Base-by-base conservation (phyloP, 202 grass and related monocot genomes). In the Zizania palustris region DNA sequence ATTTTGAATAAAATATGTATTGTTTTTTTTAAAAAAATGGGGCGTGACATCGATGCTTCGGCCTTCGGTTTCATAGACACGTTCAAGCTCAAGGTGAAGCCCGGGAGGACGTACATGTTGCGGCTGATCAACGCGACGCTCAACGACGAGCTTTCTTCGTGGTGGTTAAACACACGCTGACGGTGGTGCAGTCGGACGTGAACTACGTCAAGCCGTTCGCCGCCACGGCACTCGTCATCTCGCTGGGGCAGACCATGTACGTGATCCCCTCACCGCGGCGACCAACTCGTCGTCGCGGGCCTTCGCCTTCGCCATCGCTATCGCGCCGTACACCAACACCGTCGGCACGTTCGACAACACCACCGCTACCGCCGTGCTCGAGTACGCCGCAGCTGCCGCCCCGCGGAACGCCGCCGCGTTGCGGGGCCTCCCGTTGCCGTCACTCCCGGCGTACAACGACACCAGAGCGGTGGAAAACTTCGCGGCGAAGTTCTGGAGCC, bases 101-200 rank as follows among this genome's bases (percentile, higher is more conserved):
- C 87, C 0, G 78, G 79, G 0, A 44, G 10, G 46, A 92, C 89
- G 37, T 96, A 92, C 78, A 35, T 96, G 59, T 72, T 96, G 4
- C 83, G 92, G 11, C 64, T 95, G 53, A 76, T 95, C 57, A 95
- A 91, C 73, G 80, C 86, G 16, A 88, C 92, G 66, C 54, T 95
- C 76, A 95, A 95, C 65, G 77, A 90, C 45, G 88, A 95, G 73
- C 92, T 90, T 96, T 96, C 71, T 96, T 96, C 75, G 80, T 71
- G 0, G 87, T 97, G 0, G 85, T 88, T 45, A 92, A 88, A 85
- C 93, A 96, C 69, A 76, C 82, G 40, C 79, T 96, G 33, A 97
- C 88, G 4, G 85, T 91, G n/a, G 83, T 91, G 9, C 77, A 89
- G 45, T 85, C 80, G 38, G 93, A 97, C 76, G 88, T 90, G 21